Evolutionary conservation across 1,284 basidiomycete species (phyloP), one percentile per base, ranked within the genome.

Genomic region (Cutaneotrichosporon mucoides): DNA sequence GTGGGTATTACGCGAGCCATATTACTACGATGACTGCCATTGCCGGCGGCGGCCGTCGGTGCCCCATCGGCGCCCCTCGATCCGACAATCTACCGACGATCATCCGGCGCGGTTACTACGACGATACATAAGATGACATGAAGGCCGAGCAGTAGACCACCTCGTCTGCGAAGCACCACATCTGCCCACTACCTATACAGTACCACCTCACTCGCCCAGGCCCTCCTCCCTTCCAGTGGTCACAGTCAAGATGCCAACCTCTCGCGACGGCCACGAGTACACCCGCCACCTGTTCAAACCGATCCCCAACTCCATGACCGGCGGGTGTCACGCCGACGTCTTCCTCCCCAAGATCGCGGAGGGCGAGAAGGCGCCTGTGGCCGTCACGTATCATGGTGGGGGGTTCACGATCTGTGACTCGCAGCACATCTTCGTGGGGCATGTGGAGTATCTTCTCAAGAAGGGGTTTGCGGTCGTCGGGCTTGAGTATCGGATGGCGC

Each of bases 271-370:
- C 4, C 36, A 46, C 45, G 45, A 47, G 38, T 55, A 55, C 53
- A 55, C 35, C 4, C 53, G 44, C 36, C 10, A 38, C 53, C 53
- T 55, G 5, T 55, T 55, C 53, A 55, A 55, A 37, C 45, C 46
- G 34, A 24, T 55, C 16, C 10, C 10, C 10, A 15, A 12, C 4
- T 36, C 36, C 45, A 38, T 24, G 24, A 45, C 43, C 4, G 53
- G 53, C 37, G 53, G 53, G 16, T 55, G 53, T 16, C 44, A 55
- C 16, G 53, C 53, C 6, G 53, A 55, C 44, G 53, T 55, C 15
- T 48, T 47, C 16, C 36, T 47, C 36, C 53, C 45, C 3, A 35
- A 43, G 15, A 35, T 24, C 24, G 3, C 2, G 24, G 24, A 24
- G 24, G 24, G 33, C 38, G 38, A 24, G 15, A 24, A 12, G 15